Conservation (phyloP, 2,329 filamentous ascomycete species). For the Ceratocystis destructans region DNA sequence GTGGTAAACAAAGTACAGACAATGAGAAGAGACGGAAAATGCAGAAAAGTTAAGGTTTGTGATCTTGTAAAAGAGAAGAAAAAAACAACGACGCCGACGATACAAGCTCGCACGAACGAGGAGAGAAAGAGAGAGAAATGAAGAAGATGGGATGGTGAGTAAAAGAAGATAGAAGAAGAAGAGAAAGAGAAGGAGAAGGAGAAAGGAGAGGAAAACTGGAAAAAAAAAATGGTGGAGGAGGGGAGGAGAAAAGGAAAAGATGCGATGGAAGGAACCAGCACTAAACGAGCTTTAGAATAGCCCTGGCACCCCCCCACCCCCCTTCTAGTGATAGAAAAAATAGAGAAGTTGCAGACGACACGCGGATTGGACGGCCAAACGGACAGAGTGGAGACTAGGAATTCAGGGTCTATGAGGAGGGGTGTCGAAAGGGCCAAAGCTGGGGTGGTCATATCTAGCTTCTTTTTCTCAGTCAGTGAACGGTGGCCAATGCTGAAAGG, state of each 20-base stretch:
- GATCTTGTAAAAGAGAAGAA: constrained; percentile 22
- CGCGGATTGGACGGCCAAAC: constrained; percentile 1
- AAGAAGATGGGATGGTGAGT: constrained; percentile 26
- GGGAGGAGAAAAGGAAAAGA: constrained; percentile 22
- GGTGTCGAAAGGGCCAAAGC: neutral
- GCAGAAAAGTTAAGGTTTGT: constrained; percentile 21
- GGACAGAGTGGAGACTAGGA: neutral
- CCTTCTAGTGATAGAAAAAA: neutral
- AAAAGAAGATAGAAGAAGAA: constrained; percentile 24
- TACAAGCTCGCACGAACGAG: constrained; percentile 24
- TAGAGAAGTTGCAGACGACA: constrained; percentile 10
- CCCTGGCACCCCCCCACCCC: neutral
- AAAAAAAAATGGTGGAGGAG: constrained; percentile 23
- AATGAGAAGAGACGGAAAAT: constrained; percentile 20
- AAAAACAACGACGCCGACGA: constrained; percentile 25
- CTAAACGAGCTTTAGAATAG: neutral
- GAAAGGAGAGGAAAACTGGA: constrained; percentile 22
- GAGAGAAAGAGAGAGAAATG: constrained; percentile 25
- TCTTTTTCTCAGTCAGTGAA: neutral
- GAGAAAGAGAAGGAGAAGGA: constrained; percentile 25
- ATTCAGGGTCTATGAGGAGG: neutral
- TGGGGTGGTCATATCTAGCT: neutral
- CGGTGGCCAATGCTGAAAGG: neutral
- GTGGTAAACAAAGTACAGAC: constrained; percentile 20
- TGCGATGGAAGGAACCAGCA: constrained; percentile 9